Percentiles rank a stretch among this genome's conserved stretches.
Evolutionary conservation across 805 yeast genomes (phyloP).

Genomic region (Saccharomycopsis sp.): DNA sequence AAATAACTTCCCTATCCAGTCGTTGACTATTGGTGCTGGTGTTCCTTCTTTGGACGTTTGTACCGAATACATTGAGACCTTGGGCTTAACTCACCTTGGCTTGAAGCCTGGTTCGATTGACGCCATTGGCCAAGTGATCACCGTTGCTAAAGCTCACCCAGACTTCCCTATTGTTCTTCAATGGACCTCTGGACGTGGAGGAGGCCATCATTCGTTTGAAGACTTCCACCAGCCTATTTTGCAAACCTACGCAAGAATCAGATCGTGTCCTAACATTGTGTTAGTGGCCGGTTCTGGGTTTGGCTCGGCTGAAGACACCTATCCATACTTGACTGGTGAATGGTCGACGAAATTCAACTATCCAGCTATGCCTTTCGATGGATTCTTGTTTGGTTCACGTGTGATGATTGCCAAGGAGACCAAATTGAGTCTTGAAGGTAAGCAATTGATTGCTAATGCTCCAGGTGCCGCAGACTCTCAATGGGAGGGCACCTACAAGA

Average conservation of each 20-base stretch:
- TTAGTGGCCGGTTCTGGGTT: conserved; percentile 97
- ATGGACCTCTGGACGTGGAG: conserved; percentile 99
- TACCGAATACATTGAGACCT: conserved; percentile 85
- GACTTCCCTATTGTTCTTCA: conserved; percentile 93
- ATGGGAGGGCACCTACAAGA: conserved; percentile 94
- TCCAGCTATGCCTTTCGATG: conserved; percentile 99
- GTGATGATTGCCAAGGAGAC: conserved; percentile 98
- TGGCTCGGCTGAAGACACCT: conserved; percentile 94
- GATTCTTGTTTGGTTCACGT: conserved; percentile 91
- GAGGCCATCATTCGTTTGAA: conserved; percentile 99
- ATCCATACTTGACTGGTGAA: conserved; percentile 94
- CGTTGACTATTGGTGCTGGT: conserved; percentile 98
- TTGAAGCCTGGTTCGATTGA: conserved; percentile 98
- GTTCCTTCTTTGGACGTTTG: conserved; percentile 98
- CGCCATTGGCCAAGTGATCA: conserved; percentile 76
- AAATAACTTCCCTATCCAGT: conserved; percentile 92
- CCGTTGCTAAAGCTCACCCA: conserved; percentile 94
- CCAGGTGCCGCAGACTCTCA: conserved; percentile 81
- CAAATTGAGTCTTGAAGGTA: conserved; percentile 88
- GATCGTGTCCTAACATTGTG: conserved; percentile 84
- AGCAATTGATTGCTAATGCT: conserved; percentile 82
- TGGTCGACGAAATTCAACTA: conserved; percentile 86
- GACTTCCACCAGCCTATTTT: conserved; percentile 97
- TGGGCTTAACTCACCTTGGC: conserved; percentile 90
- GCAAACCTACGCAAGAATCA: conserved; percentile 91